phyloP scores from a whole-genome alignment of 1,284 basidiomycete species.

The Agaricales sp. region DNA sequence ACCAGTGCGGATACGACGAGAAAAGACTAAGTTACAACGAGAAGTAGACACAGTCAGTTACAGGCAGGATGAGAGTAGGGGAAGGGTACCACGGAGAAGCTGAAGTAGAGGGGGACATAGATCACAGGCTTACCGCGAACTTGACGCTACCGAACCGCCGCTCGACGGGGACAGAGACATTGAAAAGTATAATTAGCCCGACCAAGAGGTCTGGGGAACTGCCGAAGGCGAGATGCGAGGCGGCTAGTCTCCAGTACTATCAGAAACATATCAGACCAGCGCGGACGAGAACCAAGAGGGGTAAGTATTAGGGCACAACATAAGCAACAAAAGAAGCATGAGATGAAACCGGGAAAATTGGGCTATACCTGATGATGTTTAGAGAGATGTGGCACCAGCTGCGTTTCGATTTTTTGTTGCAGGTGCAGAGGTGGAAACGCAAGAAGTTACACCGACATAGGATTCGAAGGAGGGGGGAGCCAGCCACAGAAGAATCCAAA shows the following conservation, averaged over 20 bases:
- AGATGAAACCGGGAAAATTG: background rate
- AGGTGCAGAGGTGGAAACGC: no score
- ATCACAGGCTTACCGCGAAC: conserved; percentile 59
- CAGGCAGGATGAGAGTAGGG: background rate
- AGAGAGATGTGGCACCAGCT: conserved; percentile 65
- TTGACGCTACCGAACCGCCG: conserved; percentile 82
- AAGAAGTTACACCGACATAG: no score
- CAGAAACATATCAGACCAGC: conserved; percentile 13
- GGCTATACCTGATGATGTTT: conserved; percentile 51
- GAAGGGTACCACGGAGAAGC: background rate
- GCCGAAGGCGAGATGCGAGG: conserved; percentile 71
- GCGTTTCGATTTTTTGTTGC: no score
- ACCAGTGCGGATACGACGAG: conserved; percentile 51
- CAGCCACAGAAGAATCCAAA: conserved; percentile 10
- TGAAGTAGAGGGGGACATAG: background rate
- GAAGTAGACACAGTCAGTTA: conserved; percentile 4
- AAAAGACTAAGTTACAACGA: conserved; percentile 51
- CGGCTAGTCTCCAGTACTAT: conserved; percentile 79
- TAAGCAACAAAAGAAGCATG: no score
- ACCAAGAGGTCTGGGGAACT: conserved; percentile 83
- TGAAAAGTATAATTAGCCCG: conserved; percentile 67
- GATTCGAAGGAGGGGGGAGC: no score
- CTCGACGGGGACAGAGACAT: conserved; percentile 66
- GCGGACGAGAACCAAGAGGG: background rate
- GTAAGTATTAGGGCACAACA: no score